Conservation (phyloP, 345 rosid species). For the Gossypium australe region DNA sequence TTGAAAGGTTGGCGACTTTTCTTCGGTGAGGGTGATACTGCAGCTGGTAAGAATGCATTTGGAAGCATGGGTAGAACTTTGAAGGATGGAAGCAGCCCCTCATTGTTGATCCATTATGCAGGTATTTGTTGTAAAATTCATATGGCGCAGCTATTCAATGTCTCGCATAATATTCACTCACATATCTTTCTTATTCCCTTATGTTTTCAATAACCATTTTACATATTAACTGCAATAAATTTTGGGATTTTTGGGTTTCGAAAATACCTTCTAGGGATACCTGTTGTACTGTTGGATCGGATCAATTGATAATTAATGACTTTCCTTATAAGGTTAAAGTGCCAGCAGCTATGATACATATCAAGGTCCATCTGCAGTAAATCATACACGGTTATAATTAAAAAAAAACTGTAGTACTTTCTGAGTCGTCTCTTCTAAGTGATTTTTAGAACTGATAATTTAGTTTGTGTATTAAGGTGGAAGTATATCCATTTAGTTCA, state of each 20-base stretch:
- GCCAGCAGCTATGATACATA: not conserved
- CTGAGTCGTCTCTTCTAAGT: not conserved
- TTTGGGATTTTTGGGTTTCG: not conserved
- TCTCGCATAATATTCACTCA: not conserved
- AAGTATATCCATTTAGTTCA: not conserved
- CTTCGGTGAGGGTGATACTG: constrained; percentile 51
- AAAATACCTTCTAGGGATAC: not conserved
- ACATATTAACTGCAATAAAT: not conserved
- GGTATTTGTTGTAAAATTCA: constrained; percentile 37
- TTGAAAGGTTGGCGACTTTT: constrained; percentile 94
- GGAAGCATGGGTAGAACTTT: constrained; percentile 59
- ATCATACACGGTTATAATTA: not conserved
- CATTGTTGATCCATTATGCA: constrained; percentile 83
- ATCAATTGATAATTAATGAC: not conserved
- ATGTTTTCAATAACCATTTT: not conserved
- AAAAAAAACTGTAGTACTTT: not conserved
- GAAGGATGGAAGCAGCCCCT: constrained; percentile 76
- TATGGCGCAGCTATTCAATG: not conserved
- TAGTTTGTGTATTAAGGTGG: not conserved
- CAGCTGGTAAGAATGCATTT: constrained; percentile 43
- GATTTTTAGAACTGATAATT: not conserved
- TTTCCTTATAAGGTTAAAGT: not conserved
- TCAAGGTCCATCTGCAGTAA: not conserved
- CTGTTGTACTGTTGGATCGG: not conserved
- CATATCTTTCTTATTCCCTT: not conserved